These are phyloP conservation scores for Corylus americana DNA, from an alignment of 306 rosid species.

Conservation along the genomic window DNA sequence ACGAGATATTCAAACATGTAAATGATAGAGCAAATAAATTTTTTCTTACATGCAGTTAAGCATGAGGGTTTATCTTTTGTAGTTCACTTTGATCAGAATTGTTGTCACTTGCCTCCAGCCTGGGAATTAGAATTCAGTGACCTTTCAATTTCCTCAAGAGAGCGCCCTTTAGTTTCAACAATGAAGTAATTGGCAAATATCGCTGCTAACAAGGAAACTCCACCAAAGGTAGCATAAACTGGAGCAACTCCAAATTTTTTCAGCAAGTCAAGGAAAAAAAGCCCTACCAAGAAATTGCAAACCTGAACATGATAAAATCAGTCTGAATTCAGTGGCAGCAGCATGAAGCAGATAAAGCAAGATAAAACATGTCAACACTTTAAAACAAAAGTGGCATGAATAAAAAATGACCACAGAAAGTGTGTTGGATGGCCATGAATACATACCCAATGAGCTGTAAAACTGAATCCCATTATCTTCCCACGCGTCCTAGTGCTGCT, in stretches of 20 bases:
- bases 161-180: slow-evolving; percentile 81
- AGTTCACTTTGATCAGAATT: neutral
- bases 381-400: neutral
- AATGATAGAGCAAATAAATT: neutral
- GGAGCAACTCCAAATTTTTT: slow-evolving; percentile 81
- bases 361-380: neutral
- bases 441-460: slow-evolving; percentile 82
- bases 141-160: slow-evolving; percentile 87
- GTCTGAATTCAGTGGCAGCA: neutral
- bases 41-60: neutral
- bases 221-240: slow-evolving; percentile 73
- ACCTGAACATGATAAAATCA: slow-evolving; percentile 35
- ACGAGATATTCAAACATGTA: neutral
- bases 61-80: neutral
- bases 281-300: slow-evolving; percentile 85
- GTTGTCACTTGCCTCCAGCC: slow-evolving; percentile 37
- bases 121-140: slow-evolving; percentile 44
- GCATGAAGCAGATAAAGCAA: neutral
- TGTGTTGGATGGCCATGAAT: neutral
- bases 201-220: slow-evolving; percentile 70
- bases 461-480: slow-evolving; percentile 88
- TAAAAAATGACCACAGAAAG: neutral
- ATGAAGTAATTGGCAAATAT: slow-evolving; percentile 62
- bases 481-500: slow-evolving; percentile 85
- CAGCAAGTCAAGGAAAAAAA: slow-evolving; percentile 82